Conservation (phyloP, 2,329 filamentous ascomycete genomes). For the Dothistroma pini region DNA sequence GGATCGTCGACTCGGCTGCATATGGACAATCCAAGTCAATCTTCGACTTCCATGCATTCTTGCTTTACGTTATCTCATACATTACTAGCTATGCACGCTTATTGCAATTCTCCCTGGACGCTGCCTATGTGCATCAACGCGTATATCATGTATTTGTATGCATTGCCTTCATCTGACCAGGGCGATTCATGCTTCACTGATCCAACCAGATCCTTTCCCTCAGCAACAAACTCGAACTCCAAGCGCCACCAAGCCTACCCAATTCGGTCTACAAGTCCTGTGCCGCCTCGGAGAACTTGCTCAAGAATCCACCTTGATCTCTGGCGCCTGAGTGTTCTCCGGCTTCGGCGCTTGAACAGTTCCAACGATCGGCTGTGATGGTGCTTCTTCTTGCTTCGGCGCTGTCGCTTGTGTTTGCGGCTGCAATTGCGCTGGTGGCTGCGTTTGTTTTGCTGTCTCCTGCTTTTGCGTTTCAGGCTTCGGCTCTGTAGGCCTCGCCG, state of each 20-base stretch:
- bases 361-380: neutral
- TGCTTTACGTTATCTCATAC: neutral
- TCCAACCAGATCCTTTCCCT: neutral
- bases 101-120: neutral
- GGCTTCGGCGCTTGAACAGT: constrained; percentile 9
- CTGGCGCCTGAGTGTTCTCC: constrained; percentile 25
- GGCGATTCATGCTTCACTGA: neutral
- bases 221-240: constrained; percentile 7
- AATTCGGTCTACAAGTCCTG: constrained; percentile 10
- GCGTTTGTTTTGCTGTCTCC: neutral
- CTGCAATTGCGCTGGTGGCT: constrained; percentile 1
- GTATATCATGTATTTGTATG: constrained; percentile 10
- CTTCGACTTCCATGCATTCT: constrained; percentile 4
- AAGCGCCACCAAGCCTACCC: neutral
- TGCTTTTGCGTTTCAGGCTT: constrained; percentile 6
- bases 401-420: constrained; percentile 8
- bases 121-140: neutral
- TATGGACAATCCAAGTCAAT: neutral
- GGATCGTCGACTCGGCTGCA: neutral
- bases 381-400: constrained; percentile 7
- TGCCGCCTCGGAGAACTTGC: constrained; percentile 27
- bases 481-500: neutral
- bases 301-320: constrained; percentile 29
- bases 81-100: neutral
- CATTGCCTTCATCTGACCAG: neutral